phyloP scores from a whole-genome alignment of 2,329 filamentous ascomycete genomes.

The Colletotrichum brevisporum region DNA sequence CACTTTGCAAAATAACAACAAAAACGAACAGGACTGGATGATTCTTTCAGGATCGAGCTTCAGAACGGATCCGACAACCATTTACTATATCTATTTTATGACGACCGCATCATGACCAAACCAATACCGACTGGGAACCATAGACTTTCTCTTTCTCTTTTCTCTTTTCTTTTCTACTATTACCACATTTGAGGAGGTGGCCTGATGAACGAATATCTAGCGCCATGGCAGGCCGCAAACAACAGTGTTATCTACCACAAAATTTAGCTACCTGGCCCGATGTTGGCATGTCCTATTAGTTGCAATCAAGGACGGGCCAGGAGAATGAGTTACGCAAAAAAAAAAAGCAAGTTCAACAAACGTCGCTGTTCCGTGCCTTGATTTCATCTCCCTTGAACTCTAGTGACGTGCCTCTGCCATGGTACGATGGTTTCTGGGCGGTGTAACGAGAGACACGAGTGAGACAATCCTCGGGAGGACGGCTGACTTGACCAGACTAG shows the following conservation, averaged over 20 bases:
- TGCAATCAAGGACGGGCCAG: background rate
- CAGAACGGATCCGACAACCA: background rate
- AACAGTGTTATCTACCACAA: background rate
- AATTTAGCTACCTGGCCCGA: background rate
- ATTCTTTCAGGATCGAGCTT: conserved; percentile 12
- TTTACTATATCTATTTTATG: conserved; percentile 1
- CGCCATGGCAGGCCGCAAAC: background rate
- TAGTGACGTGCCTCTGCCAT: conserved; percentile 4
- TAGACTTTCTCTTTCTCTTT: conserved; percentile 14
- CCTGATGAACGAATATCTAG: background rate
- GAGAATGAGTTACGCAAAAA: background rate
- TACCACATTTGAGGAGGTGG: background rate
- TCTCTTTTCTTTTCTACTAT: background rate
- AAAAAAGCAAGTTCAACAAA: conserved; percentile 5
- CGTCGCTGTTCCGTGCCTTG: background rate
- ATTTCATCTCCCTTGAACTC: background rate
- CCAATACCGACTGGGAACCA: conserved; percentile 28
- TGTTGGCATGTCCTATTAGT: conserved; percentile 4
- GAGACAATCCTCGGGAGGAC: conserved; percentile 8
- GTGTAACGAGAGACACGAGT: background rate
- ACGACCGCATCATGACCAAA: conserved; percentile 33
- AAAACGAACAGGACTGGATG: conserved; percentile 21
- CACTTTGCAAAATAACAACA: background rate
- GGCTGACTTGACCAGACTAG: background rate
- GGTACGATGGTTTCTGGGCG: background rate